Conservation (phyloP, 2,329 filamentous ascomycete genomes). For the Neophaeococcomyces aloes region DNA sequence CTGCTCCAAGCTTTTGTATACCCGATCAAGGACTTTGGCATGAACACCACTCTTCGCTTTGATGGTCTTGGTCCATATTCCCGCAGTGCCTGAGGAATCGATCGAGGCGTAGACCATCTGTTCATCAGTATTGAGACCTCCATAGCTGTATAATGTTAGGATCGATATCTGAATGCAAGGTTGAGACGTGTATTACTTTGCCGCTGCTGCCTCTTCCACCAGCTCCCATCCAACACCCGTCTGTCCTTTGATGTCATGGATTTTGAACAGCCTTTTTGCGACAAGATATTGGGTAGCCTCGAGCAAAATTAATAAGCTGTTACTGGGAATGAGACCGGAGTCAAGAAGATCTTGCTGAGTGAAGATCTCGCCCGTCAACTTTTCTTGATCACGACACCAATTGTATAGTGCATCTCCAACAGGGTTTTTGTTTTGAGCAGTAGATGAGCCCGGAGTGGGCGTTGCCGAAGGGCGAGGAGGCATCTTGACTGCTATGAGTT, state of each 20-base stretch:
- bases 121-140: conserved; percentile 54
- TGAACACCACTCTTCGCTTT: conserved; percentile 72
- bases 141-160: conserved; percentile 21
- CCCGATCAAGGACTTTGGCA: conserved; percentile 68
- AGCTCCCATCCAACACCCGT: conserved; percentile 40
- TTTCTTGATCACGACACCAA: conserved; percentile 30
- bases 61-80: conserved; percentile 84
- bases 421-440: conserved; percentile 12
- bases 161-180: conserved; percentile 1
- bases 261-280: conserved; percentile 36
- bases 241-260: conserved; percentile 29
- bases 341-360: conserved; percentile 37
- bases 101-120: conserved; percentile 75
- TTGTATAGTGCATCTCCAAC: conserved; percentile 37
- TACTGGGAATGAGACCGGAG: conserved; percentile 34
- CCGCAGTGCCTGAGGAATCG: conserved; percentile 71
- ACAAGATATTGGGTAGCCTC: conserved; percentile 36
- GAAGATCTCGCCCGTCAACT: conserved; percentile 34
- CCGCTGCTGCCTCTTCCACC: conserved; percentile 37
- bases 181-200: conserved; percentile 5
- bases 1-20: conserved; percentile 70
- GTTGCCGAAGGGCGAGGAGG: conserved; percentile 18
- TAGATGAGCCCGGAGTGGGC: conserved; percentile 26
- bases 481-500: conserved; percentile 12
- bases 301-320: conserved; percentile 33